Percentiles rank a stretch among this genome's conserved stretches.
Evolutionary conservation across 208 protist genomes (phyloP).

Genomic region (Acanthamoeba quina): DNA sequence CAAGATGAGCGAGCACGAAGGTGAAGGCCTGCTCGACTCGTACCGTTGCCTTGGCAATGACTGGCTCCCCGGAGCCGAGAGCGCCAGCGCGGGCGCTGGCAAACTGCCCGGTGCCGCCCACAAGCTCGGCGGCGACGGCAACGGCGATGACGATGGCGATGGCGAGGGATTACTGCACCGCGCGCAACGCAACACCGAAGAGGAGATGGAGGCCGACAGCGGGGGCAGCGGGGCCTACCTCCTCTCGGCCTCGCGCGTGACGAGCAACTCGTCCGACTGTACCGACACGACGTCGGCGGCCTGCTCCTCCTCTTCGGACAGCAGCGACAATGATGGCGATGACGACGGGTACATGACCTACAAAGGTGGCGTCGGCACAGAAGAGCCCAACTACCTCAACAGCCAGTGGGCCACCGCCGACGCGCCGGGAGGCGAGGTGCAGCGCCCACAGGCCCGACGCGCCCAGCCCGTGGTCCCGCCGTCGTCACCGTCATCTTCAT

Average conservation of each 20-base stretch:
- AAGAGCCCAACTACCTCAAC: too few species aligned
- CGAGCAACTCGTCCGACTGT: slow-evolving; percentile 10
- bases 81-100: too few species aligned
- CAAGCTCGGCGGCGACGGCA: too few species aligned
- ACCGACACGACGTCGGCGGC: not conserved
- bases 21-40: not conserved
- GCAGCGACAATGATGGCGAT: not conserved
- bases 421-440: too few species aligned
- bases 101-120: not conserved
- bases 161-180: not conserved
- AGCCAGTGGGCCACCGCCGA: too few species aligned
- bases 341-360: not conserved
- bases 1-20: not conserved
- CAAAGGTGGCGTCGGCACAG: too few species aligned
- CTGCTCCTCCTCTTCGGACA: not conserved
- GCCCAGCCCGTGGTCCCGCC: not conserved
- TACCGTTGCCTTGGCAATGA: not conserved
- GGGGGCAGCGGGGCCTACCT: not conserved
- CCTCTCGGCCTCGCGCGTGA: not conserved
- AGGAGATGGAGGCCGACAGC: slow-evolving; percentile 2
- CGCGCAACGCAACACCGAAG: not conserved
- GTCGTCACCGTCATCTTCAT: not conserved
- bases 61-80: not conserved
- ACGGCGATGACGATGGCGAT: too few species aligned
- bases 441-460: too few species aligned